Percentiles rank a stretch among this genome's conserved stretches.
These are phyloP conservation scores for Lathyrus sativus DNA, from an alignment of 306 rosid species.

Conservation along the genomic window DNA sequence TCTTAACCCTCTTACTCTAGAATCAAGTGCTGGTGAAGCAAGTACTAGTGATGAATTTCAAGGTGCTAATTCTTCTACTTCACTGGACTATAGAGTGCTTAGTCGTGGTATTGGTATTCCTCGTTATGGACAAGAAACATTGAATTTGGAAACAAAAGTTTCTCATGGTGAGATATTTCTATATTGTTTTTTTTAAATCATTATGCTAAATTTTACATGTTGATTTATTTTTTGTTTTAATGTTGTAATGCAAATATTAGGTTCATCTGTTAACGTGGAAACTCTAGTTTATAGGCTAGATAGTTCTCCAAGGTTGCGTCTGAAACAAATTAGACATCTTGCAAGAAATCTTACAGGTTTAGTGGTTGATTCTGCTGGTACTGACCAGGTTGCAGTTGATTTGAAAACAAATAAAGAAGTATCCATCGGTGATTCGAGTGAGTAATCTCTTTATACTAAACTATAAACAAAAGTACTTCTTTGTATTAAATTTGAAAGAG, in stretches of 20 bases:
- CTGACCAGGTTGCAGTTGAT: slow-evolving; percentile 35
- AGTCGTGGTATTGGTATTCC: slow-evolving; percentile 17
- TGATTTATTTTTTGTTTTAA: background rate
- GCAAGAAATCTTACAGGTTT: slow-evolving; percentile 48
- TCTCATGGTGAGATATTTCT: slow-evolving; percentile 43
- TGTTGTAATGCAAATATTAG: slow-evolving; percentile 34
- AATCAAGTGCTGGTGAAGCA: slow-evolving; percentile 48
- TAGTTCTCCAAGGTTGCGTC: slow-evolving; percentile 43
- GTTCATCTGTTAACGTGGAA: slow-evolving; percentile 50
- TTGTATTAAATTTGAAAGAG: background rate
- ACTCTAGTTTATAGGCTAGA: slow-evolving; percentile 36
- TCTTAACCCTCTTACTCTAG: slow-evolving; percentile 31
- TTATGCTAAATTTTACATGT: background rate
- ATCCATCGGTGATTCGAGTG: slow-evolving; percentile 39
- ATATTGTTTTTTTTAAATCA: background rate
- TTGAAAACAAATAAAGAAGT: slow-evolving; percentile 37
- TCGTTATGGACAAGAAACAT: slow-evolving; percentile 41
- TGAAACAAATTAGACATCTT: slow-evolving; percentile 58
- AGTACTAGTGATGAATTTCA: slow-evolving; percentile 45
- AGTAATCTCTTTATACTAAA: slow-evolving; percentile 21
- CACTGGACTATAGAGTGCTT: slow-evolving; percentile 28
- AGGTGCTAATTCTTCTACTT: slow-evolving; percentile 30
- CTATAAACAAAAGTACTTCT: background rate
- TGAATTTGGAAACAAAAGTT: slow-evolving; percentile 18
- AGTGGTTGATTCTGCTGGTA: slow-evolving; percentile 33